phyloP scores from a whole-genome alignment of 2,329 filamentous ascomycete species.

The Trichoderma arundinaceum region DNA sequence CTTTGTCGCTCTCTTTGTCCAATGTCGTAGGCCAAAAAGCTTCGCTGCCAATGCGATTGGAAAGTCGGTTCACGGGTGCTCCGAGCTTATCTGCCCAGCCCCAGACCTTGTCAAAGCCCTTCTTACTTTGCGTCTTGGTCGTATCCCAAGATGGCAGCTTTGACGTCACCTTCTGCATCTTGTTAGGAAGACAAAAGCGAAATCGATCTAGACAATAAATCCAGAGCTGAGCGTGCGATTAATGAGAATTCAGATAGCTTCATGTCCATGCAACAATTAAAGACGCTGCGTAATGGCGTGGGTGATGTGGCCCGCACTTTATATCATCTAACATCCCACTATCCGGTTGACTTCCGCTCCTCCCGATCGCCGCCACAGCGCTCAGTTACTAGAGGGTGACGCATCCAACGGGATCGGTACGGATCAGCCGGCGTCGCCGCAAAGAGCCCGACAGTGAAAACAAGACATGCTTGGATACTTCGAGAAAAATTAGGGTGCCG shows the following conservation, averaged over 20 bases:
- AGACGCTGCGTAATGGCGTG: conserved; percentile 15
- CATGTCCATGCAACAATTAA: not conserved
- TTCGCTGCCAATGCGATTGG: conserved; percentile 72
- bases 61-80: conserved; percentile 70
- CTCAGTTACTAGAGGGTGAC: conserved; percentile 13
- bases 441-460: not conserved
- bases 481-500: conserved; percentile 5
- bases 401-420: conserved; percentile 12
- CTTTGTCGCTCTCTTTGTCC: conserved; percentile 77
- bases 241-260: not conserved
- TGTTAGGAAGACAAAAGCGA: conserved; percentile 1
- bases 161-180: conserved; percentile 46
- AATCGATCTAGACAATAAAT: not conserved
- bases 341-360: conserved; percentile 18
- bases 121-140: conserved; percentile 62
- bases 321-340: conserved; percentile 23
- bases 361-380: conserved; percentile 23
- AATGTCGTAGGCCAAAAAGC: conserved; percentile 77
- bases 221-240: not conserved
- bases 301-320: conserved; percentile 11
- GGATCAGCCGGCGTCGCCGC: conserved; percentile 23
- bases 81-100: conserved; percentile 58
- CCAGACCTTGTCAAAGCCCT: conserved; percentile 77
- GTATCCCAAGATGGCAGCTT: conserved; percentile 56
- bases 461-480: conserved; percentile 10